Conservation (phyloP, 192 early-diverging fungal genomes). For the Coemansia reversa region DNA sequence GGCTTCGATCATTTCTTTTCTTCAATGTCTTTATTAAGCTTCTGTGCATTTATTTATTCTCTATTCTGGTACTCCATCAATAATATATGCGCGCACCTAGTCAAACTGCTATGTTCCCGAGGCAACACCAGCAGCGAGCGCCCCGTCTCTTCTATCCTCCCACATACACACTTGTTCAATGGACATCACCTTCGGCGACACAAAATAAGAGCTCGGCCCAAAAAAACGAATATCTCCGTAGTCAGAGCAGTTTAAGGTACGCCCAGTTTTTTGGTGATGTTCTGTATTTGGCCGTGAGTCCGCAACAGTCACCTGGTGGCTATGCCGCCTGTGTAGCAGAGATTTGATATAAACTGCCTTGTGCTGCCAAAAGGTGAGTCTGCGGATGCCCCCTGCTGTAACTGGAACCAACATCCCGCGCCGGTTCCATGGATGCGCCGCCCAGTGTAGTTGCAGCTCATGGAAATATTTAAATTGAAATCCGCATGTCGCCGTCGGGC, state of each 20-base stretch:
- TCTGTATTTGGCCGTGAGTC: neutral
- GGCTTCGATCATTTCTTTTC: too few species aligned
- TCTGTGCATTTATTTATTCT: too few species aligned
- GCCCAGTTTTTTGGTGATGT: neutral
- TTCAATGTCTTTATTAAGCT: too few species aligned
- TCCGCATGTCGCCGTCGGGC: constrained; percentile 32
- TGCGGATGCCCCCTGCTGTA: constrained; percentile 28
- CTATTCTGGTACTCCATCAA: too few species aligned
- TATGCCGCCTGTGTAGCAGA: constrained; percentile 22
- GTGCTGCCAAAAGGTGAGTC: constrained; percentile 44
- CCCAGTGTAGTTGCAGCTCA: constrained; percentile 27
- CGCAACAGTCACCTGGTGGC: neutral
- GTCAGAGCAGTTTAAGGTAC: constrained; percentile 9
- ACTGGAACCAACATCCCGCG: constrained; percentile 32
- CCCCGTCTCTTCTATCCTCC: constrained; percentile 9
- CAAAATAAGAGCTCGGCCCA: constrained; percentile 35
- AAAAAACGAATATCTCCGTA: constrained; percentile 33
- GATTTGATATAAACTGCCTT: constrained; percentile 29
- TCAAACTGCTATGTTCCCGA: too few species aligned
- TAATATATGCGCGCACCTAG: too few species aligned
- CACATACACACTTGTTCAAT: constrained; percentile 25
- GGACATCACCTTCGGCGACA: constrained; percentile 30
- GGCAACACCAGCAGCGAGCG: too few species aligned
- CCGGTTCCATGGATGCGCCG: constrained; percentile 40
- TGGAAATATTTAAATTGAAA: constrained; percentile 17